Evolutionary conservation across 1,284 basidiomycete genomes (phyloP).

Genomic region (Polyporus tsugae): DNA sequence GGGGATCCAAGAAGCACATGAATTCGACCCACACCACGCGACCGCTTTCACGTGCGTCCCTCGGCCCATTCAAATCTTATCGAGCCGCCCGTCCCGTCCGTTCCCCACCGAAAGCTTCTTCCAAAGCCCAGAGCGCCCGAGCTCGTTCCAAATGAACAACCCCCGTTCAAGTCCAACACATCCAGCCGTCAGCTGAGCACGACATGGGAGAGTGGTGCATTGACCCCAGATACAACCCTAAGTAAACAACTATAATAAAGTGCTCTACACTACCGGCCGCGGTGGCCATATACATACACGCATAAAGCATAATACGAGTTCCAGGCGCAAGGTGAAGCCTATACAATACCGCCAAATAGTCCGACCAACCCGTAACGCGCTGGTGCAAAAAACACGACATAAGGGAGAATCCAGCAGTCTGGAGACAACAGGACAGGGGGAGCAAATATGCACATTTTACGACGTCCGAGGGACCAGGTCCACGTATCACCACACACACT

Average conservation of each 20-base stretch:
- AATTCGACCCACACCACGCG: conserved; percentile 22
- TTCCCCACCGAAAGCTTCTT: conserved; percentile 9
- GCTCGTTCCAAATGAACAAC: neutral
- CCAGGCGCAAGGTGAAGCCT: conserved; percentile 24
- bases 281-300: conserved; percentile 32
- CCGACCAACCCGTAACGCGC: conserved; percentile 16
- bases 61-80: conserved; percentile 31
- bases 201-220: neutral
- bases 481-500: conserved; percentile 10
- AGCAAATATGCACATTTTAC: conserved; percentile 24
- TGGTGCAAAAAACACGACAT: conserved; percentile 9
- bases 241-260: conserved; percentile 25
- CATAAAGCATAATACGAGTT: conserved; percentile 34
- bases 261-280: conserved; percentile 31
- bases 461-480: conserved; percentile 1
- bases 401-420: neutral
- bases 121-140: conserved; percentile 2
- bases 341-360: conserved; percentile 32
- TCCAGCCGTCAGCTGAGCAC: conserved; percentile 10
- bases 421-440: neutral
- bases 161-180: neutral
- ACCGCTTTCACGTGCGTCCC: conserved; percentile 32
- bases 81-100: conserved; percentile 22
- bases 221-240: conserved; percentile 3
- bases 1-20: conserved; percentile 31